Conservation (phyloP, 768 basidiomycete genomes). For the Pholiota microspora region DNA sequence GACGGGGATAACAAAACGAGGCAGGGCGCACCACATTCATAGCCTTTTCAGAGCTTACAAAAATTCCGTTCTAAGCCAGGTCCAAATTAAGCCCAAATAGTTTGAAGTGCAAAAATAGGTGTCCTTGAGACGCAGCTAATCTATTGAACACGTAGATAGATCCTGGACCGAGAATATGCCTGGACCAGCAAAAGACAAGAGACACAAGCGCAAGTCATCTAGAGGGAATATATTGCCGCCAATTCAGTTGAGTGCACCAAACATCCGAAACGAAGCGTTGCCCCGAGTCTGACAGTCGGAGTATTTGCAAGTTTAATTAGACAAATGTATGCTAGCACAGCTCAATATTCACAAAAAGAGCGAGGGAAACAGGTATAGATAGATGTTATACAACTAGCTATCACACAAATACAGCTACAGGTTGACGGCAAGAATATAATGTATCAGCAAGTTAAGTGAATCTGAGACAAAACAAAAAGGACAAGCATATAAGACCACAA, state of each 20-base stretch:
- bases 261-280: too few relatives aligned
- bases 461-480: conserved; percentile 1
- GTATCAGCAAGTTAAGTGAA: conserved; percentile 8
- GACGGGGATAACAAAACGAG: background rate
- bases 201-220: background rate
- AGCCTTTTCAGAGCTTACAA: too few relatives aligned
- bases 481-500: conserved; percentile 5
- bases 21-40: too few relatives aligned
- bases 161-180: conserved; percentile 4
- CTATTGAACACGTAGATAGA: background rate
- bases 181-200: background rate
- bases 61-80: background rate
- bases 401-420: conserved; percentile 13
- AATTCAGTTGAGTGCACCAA: too few relatives aligned
- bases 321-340: background rate
- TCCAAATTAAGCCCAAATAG: background rate
- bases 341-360: conserved; percentile 1
- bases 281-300: too few relatives aligned
- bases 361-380: conserved; percentile 3
- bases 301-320: background rate
- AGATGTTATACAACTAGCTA: conserved; percentile 16
- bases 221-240: too few relatives aligned
- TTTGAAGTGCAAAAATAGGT: conserved; percentile 2
- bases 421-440: conserved; percentile 6
- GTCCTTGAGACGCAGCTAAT: background rate